Evolutionary conservation across 306 rosid species (phyloP).

Genomic region (Cicer judaicum): DNA sequence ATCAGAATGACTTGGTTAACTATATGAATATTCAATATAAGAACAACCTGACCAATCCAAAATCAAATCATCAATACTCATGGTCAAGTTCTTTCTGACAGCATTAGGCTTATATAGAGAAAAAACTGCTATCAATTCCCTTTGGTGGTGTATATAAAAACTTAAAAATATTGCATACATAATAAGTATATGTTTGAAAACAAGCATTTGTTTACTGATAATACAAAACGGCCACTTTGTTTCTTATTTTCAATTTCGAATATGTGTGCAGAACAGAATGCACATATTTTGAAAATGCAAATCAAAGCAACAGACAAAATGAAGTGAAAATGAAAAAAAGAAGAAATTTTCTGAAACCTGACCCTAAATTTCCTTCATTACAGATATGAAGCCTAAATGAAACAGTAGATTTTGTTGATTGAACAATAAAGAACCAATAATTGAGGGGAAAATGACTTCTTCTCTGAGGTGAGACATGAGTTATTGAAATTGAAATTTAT

Average conservation of each 20-base stretch:
- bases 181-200: slow-evolving; percentile 6
- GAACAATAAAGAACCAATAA: slow-evolving; percentile 12
- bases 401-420: slow-evolving; percentile 1
- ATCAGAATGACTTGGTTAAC: slow-evolving; percentile 22
- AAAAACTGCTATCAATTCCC: slow-evolving; percentile 17
- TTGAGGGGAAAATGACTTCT: slow-evolving; percentile 24
- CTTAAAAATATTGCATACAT: slow-evolving; percentile 2
- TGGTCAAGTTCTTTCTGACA: slow-evolving; percentile 20
- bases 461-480: slow-evolving; percentile 7
- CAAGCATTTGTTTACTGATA: neutral
- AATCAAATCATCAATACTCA: slow-evolving; percentile 21
- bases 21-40: neutral
- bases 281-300: no score
- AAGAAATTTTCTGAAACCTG: no score
- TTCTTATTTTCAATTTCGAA: no score
- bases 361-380: neutral
- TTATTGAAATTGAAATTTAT: slow-evolving; percentile 11
- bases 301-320: no score
- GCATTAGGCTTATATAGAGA: neutral
- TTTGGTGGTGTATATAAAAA: neutral
- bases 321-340: no score
- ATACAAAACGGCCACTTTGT: no score
- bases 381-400: neutral
- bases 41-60: neutral
- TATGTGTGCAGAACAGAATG: no score